Evolutionary conservation across 176 grass and related monocot species (phyloP).

Genomic region (Zea mays): DNA sequence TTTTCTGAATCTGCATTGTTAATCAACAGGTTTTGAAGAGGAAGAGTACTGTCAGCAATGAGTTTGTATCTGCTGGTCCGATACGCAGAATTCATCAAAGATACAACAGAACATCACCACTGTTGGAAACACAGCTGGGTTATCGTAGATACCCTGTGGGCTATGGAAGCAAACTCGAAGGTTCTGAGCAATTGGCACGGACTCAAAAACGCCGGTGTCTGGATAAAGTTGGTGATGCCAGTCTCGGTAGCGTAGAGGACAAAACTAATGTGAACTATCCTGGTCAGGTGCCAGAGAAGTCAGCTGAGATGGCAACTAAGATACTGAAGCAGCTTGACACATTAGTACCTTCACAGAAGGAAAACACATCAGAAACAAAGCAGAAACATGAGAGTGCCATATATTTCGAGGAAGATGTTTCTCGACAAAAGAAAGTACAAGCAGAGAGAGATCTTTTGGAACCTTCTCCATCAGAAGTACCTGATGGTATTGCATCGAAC

Average conservation of each 20-base stretch:
- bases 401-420: constrained; percentile 24
- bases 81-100: constrained; percentile 41
- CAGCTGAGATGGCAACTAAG: constrained; percentile 53
- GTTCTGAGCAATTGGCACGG: constrained; percentile 22
- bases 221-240: constrained; percentile 29
- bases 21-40: constrained; percentile 48
- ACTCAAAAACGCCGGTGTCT: constrained; percentile 40
- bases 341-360: constrained; percentile 46
- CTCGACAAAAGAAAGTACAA: constrained; percentile 37
- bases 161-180: constrained; percentile 30
- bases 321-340: constrained; percentile 68
- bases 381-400: constrained; percentile 16
- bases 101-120: constrained; percentile 38
- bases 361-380: constrained; percentile 30
- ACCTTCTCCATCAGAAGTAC: constrained; percentile 24
- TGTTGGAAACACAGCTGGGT: constrained; percentile 36
- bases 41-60: constrained; percentile 44
- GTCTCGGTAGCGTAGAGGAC: background rate
- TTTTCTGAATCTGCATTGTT: constrained; percentile 2
- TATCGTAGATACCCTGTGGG: constrained; percentile 15
- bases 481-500: constrained; percentile 27
- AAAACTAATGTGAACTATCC: constrained; percentile 4
- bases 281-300: constrained; percentile 48
- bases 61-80: constrained; percentile 34
- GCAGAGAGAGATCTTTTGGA: constrained; percentile 23